Evolutionary conservation across 208 protist genomes (phyloP).

Genomic region (Trypanosoma melophagium): DNA sequence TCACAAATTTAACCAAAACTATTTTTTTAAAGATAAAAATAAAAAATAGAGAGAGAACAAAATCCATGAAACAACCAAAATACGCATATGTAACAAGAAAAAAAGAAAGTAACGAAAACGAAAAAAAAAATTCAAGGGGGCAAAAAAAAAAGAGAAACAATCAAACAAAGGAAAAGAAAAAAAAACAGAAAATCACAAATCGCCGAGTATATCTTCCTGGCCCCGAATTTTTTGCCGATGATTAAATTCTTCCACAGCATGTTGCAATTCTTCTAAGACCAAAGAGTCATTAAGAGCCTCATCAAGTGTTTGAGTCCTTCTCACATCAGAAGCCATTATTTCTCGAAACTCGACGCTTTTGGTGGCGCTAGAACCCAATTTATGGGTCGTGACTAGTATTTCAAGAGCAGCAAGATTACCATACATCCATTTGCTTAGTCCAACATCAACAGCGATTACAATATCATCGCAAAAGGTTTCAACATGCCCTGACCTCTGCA

Average conservation of each 20-base stretch:
- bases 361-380: conserved; percentile 4
- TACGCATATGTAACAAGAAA: conserved; percentile 1
- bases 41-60: conserved; percentile 22
- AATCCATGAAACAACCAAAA: background rate
- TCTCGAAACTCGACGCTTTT: conserved; percentile 33
- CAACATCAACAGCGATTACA: conserved; percentile 74
- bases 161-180: background rate
- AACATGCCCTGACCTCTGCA: conserved; percentile 51
- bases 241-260: conserved; percentile 22
- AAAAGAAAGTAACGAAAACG: background rate
- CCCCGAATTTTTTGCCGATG: background rate
- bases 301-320: conserved; percentile 21
- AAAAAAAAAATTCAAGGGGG: no score
- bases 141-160: background rate
- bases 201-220: conserved; percentile 23
- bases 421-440: conserved; percentile 76
- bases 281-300: conserved; percentile 26
- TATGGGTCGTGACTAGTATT: conserved; percentile 41
- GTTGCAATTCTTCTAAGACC: conserved; percentile 26
- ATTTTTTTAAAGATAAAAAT: conserved; percentile 9
- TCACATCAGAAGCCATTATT: conserved; percentile 18
- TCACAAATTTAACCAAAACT: background rate
- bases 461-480: conserved; percentile 55
- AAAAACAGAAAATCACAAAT: conserved; percentile 26
- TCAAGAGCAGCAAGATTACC: conserved; percentile 60